Conservation (phyloP, 345 rosid species). For the Eucalyptus pauciflora region DNA sequence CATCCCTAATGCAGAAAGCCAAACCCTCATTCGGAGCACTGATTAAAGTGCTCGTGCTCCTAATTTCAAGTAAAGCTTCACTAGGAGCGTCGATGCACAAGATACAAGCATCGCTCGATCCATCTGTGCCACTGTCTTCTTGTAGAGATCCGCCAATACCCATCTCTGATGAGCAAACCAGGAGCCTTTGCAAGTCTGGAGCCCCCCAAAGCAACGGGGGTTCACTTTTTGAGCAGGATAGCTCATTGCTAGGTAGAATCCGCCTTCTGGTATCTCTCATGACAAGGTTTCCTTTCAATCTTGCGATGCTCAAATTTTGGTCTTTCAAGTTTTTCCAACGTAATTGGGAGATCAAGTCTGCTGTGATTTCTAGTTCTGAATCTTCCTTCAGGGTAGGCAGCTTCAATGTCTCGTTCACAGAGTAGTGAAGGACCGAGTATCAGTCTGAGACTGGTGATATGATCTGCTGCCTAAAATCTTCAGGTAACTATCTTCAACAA, state of each 20-base stretch:
- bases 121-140: conserved; percentile 4
- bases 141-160: conserved; percentile 40
- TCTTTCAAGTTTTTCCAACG: conserved; percentile 28
- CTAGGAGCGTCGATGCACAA: conserved; percentile 28
- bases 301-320: conserved; percentile 21
- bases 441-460: conserved; percentile 9
- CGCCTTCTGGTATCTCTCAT: conserved; percentile 29
- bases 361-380: conserved; percentile 30
- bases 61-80: conserved; percentile 31
- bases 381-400: conserved; percentile 23
- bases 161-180: conserved; percentile 23
- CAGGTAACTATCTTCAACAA: conserved; percentile 34
- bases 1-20: conserved; percentile 29
- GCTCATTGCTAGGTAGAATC: conserved; percentile 22
- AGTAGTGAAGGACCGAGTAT: conserved; percentile 16
- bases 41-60: conserved; percentile 22
- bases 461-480: conserved; percentile 25
- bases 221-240: conserved; percentile 5
- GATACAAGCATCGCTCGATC: conserved; percentile 1
- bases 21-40: conserved; percentile 29
- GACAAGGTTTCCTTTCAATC: conserved; percentile 55
- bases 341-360: conserved; percentile 37
- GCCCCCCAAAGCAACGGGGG: conserved; percentile 39
- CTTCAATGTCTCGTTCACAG: conserved; percentile 33
- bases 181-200: conserved; percentile 30